A percentile compares a stretch with the other conserved stretches of the same genome.
Evolutionary conservation across 139 green algal species (phyloP).

Genomic region (Chlorella sp.): DNA sequence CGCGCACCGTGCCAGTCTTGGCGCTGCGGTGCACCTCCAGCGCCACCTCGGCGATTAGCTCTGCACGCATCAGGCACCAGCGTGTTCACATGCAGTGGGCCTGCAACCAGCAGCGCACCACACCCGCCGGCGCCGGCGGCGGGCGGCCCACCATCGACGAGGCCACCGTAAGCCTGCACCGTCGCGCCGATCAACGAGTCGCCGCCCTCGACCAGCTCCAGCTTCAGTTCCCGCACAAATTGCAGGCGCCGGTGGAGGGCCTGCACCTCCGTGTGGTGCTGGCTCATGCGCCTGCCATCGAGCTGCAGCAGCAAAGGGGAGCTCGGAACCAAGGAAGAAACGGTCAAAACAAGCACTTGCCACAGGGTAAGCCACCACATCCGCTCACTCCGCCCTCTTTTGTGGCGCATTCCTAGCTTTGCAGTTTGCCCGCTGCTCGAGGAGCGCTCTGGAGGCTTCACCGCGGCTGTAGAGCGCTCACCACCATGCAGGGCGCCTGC

Average conservation of each 20-base stretch:
- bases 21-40: slow-evolving; percentile 62
- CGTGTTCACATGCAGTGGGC: background rate
- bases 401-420: too few relatives aligned
- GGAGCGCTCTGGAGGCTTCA: too few relatives aligned
- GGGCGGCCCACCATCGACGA: slow-evolving; percentile 34
- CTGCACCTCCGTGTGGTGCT: too few relatives aligned
- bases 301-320: too few relatives aligned
- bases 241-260: slow-evolving; percentile 23
- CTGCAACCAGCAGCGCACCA: background rate
- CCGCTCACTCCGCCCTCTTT: too few relatives aligned
- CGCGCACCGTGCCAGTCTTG: slow-evolving; percentile 30
- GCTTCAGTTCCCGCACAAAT: slow-evolving; percentile 29
- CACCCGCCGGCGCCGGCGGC: background rate
- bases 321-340: too few relatives aligned
- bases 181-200: background rate
- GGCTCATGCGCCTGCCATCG: too few relatives aligned
- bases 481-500: too few relatives aligned
- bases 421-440: too few relatives aligned
- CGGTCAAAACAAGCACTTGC: too few relatives aligned
- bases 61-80: slow-evolving; percentile 17
- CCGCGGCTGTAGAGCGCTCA: too few relatives aligned
- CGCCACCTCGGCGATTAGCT: slow-evolving; percentile 60
- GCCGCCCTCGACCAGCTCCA: slow-evolving; percentile 15
- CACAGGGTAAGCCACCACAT: too few relatives aligned
- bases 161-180: slow-evolving; percentile 21